Base-by-base conservation (phyloP, 495 filamentous ascomycete species). In the Apiosordaria backusii region DNA sequence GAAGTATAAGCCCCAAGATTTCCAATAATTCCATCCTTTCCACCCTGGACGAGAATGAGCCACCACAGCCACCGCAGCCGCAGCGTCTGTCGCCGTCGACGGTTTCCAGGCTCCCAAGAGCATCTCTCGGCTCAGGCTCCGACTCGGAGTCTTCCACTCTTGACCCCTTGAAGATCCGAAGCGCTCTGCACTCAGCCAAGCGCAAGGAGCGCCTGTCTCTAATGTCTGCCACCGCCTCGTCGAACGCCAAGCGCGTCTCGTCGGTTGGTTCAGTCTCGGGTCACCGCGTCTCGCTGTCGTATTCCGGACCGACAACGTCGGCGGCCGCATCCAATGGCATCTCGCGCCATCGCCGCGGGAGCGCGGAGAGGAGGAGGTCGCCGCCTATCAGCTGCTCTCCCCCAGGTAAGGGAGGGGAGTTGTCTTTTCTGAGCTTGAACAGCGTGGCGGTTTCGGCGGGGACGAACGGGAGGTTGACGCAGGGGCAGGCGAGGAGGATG, bases 321-420 rank as follows among this genome's bases (percentile, higher is more conserved):
- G 69, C 79, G 1, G 79, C 77, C 62, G 72, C 75, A 66, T 74
- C 80, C 1, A 82, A 82, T 67, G 81, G 81, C 35, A 80, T 83
- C 63, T 81, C 78, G 13, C 66, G 80, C 18, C 70, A 78, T 29
- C 72, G 81, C 19, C 71, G 80, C 1, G 71, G 74, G 15, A 82
- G 78, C 60, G 58, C 67, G 6, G 80, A 81, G 67, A 69, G 76
- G 24, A 73, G 77, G n/a, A 69, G 78, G 50, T 78, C 77, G 59
- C 79, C 80, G 18, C 80, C 81, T 27, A 78, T 83, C 63, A 69
- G 72, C 27, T 82, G 78, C 64, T 80, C 80, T 52, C 80, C 81
- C 26, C 75, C 67, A 23, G 26, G 35, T 50, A 61, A 64, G 40
- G 63, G 67, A 4, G 63, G 22, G 62, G 65, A 50, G 40, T 52